Base-by-base conservation (phyloP, 1,139 yeast genomes). In the Yamadazyma kanchanaburiensis region DNA sequence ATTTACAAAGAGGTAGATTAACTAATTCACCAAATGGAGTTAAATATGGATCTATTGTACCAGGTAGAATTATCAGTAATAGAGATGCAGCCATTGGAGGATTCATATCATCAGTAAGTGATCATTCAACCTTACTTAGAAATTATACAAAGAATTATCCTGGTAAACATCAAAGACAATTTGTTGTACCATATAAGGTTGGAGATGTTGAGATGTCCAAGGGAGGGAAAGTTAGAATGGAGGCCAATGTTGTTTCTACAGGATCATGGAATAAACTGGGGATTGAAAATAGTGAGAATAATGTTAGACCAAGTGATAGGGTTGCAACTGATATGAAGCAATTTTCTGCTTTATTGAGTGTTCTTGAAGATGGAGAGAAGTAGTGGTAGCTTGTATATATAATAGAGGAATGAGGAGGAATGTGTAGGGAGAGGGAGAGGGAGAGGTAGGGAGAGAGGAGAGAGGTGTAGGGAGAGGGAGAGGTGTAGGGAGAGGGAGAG, bases 1-100 rank as follows among this genome's bases (percentile, higher is more conserved):
- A 86, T 49, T 70, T 70, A 28, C 71, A 82, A 43, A 74, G 72
- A 41, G 95, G 95, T 6, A 72, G 88, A 52, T 63, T 86, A 28
- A 53, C 68, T 39, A 84, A 81, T 56, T 71, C 88, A 3, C 94
- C 95, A 19, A 74, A 80, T 43, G 96, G 96, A 27, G 60, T 80
- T 22, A 63, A 70, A 32, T 66, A 74, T 34, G 75, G 76, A 21
- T 64, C 65, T 34, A 64, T 80, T 21, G 80, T 77, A 10, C 83
- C 84, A 11, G 95, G 94, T 38, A 78, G 96, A 63, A 60, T 75
- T 26, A 62, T 82, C 23, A 70, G 64, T 29, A 58, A 62, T 27
- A 64, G 71, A 36, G 70, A 67, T 30, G 80, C 79, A 17, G 89
- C 86, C 6, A 66, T 82, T 42, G 94, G 84, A 48, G 95, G 95